Conservation (phyloP, 2,329 filamentous ascomycete genomes). For the Lojkania enalia region DNA sequence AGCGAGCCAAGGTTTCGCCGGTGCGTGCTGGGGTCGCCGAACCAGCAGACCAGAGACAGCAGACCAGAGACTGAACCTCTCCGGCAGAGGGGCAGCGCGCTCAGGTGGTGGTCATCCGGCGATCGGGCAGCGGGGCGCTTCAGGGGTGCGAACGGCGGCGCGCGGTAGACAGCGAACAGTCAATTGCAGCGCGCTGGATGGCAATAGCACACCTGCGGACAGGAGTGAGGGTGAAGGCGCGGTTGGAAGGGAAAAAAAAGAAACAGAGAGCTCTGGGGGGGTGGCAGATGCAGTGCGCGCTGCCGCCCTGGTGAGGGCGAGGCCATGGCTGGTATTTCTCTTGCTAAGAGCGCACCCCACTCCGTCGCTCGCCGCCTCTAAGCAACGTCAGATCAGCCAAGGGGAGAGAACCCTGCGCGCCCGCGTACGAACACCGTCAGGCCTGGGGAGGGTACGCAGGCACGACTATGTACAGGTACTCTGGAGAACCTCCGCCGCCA, state of each 20-base stretch:
- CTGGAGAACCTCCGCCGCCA: slow-evolving; percentile 14
- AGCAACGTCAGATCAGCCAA: slow-evolving; percentile 30
- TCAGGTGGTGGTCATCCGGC: not conserved
- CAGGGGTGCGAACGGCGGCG: not conserved
- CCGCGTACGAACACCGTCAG: slow-evolving; percentile 26
- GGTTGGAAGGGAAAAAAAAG: not conserved
- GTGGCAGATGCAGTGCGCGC: not conserved
- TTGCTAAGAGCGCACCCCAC: slow-evolving; percentile 30
- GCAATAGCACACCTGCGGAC: too few relatives aligned
- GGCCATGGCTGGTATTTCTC: slow-evolving; percentile 29
- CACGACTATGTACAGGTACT: slow-evolving; percentile 26
- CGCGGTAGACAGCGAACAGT: not conserved
- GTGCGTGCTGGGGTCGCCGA: too few relatives aligned
- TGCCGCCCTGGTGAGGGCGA: not conserved
- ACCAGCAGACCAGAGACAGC: not conserved
- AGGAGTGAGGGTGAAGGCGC: not conserved
- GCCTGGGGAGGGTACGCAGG: too few relatives aligned
- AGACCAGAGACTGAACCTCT: not conserved
- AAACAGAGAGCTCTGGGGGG: not conserved
- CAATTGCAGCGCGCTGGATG: not conserved
- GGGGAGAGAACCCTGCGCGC: slow-evolving; percentile 23
- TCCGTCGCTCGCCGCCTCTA: slow-evolving; percentile 26
- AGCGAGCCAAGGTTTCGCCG: too few relatives aligned
- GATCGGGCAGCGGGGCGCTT: not conserved
- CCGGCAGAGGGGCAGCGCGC: not conserved